phyloP scores from a whole-genome alignment of 345 rosid species.

The Microthlaspi erraticum region DNA sequence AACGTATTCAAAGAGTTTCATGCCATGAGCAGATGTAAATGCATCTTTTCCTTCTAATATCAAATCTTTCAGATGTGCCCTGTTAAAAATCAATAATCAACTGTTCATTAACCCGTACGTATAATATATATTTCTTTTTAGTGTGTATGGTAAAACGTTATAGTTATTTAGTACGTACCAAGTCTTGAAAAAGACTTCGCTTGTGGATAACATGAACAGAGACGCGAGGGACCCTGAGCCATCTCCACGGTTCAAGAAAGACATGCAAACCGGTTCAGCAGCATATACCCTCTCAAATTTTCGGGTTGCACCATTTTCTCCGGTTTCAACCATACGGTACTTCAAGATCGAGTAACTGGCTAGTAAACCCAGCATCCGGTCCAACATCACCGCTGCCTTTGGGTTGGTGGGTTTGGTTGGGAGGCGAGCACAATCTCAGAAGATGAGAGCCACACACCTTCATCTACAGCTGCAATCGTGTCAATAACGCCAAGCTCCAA shows the following conservation, averaged over 20 bases:
- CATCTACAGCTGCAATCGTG: conserved; percentile 46
- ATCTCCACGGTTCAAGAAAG: conserved; percentile 28
- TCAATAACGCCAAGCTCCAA: conserved; percentile 55
- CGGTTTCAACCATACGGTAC: conserved; percentile 41
- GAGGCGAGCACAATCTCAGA: too few species aligned
- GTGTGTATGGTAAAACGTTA: too few species aligned
- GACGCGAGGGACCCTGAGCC: conserved; percentile 29
- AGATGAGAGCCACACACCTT: conserved; percentile 41
- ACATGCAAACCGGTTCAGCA: conserved; percentile 34
- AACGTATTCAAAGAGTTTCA: conserved; percentile 51
- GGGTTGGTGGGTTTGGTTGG: conserved; percentile 44
- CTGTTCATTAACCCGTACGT: not conserved
- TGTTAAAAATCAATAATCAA: not conserved
- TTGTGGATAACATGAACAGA: conserved; percentile 16
- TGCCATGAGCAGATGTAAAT: conserved; percentile 61
- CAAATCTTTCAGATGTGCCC: conserved; percentile 54
- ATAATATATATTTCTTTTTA: too few species aligned
- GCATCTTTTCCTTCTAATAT: conserved; percentile 60
- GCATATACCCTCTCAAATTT: conserved; percentile 35
- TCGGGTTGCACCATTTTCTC: conserved; percentile 2
- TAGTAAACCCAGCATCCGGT: conserved; percentile 55
- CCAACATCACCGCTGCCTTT: conserved; percentile 52
- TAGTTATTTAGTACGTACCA: conserved; percentile 26
- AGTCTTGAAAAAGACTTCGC: conserved; percentile 25
- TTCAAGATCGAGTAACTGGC: conserved; percentile 49